Evolutionary conservation across 441 rosid genomes (phyloP), one percentile per base, ranked within the genome.

Genomic region (Brassica balearica): DNA sequence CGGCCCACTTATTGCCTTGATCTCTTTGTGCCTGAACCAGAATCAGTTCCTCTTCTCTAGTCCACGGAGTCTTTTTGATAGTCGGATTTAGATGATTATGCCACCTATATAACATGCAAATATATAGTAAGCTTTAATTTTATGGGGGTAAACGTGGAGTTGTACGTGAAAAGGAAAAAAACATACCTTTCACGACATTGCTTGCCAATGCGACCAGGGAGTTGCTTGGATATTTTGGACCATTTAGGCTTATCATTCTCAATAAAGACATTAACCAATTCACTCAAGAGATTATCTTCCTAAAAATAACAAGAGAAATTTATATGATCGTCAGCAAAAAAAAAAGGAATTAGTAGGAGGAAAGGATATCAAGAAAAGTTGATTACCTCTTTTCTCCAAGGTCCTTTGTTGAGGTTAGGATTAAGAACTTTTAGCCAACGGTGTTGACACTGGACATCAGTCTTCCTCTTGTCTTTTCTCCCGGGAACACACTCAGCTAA

Each of bases 131-230:
- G 15, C n/a, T 60, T 32, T 8, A 64, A 12, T 48, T 48, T 4
- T n/a, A 38, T 38, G 46, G 34, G 5, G 14, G 0, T 8, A 41
- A 29, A 32, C 11, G 1, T 29, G 19, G 46, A 48, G 55, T 48
- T 48, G 17, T 4, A 48, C 56, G 0, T 48, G 17, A 48, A 48
- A 48, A n/a, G 2, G 3, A 38, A 38, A n/a, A 12, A 17, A 51
- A 32, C 51, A 20, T 32, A 87, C 90, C 90, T 85, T 83, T 86
- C 91, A 69, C 90, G 82, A 19, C 88, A 87, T 77, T 87, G 88
- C 80, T 87, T 87, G 76, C 89, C 90, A 22, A 78, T 84, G 69
- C 87, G 85, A 53, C 87, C 83, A 9, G 82, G 20, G 20, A 53
- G 70, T 29, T 77, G 46, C 60, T 86, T 83, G 51, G 89, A 82